These are phyloP conservation scores for Penicillium paxilli DNA, from an alignment of 495 filamentous ascomycete genomes.

Conservation along the genomic window DNA sequence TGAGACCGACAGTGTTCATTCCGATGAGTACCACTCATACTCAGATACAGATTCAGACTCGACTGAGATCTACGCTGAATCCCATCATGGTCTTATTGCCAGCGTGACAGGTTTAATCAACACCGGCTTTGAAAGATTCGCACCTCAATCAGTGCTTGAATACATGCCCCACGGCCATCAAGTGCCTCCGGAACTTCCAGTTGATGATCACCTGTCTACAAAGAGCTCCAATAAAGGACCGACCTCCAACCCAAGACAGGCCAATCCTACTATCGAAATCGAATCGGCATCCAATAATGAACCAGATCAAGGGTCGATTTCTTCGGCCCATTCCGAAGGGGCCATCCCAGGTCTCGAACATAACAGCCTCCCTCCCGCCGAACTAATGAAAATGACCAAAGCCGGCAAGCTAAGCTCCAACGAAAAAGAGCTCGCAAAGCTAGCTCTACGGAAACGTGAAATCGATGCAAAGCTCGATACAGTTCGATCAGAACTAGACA, in stretches of 20 bases:
- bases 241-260: neutral
- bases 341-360: constrained; percentile 20
- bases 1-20: constrained; percentile 4
- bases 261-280: neutral
- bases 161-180: constrained; percentile 40
- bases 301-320: constrained; percentile 14
- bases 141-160: constrained; percentile 49
- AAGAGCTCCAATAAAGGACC: constrained; percentile 5
- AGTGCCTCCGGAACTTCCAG: neutral
- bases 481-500: constrained; percentile 41
- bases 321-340: constrained; percentile 23
- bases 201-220: constrained; percentile 4
- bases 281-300: neutral
- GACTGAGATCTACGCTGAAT: constrained; percentile 16
- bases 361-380: constrained; percentile 21
- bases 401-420: constrained; percentile 48
- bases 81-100: constrained; percentile 45
- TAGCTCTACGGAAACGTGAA: constrained; percentile 67
- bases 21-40: constrained; percentile 7
- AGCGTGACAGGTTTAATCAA: constrained; percentile 44
- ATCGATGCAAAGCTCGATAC: constrained; percentile 67
- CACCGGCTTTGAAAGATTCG: constrained; percentile 40
- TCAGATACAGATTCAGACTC: constrained; percentile 18
- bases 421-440: constrained; percentile 74
- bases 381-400: constrained; percentile 30